Conservation (phyloP, 1,284 basidiomycete genomes). For the Trichosporon sp. region DNA sequence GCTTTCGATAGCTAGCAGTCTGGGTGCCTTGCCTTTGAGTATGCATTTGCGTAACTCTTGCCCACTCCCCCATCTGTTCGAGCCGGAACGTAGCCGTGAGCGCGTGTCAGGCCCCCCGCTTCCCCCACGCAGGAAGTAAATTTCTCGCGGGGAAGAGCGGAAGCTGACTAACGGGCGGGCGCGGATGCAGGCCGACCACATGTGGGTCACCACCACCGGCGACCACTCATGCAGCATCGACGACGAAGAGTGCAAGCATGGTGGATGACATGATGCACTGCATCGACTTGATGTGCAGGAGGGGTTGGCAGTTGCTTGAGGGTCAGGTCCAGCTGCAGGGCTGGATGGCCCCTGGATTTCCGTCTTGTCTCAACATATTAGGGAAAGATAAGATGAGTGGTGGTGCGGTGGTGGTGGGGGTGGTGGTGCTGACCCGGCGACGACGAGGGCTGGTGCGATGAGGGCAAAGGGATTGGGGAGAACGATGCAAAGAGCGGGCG, state of each 20-base stretch:
- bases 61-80: not conserved
- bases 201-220: not conserved
- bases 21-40: not conserved
- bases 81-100: not conserved
- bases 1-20: not conserved
- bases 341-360: conserved; percentile 20
- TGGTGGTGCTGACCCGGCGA: not conserved
- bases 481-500: not conserved
- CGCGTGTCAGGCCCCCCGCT: not conserved
- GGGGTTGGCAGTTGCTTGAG: not conserved
- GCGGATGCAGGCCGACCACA: not conserved
- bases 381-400: conserved; percentile 21
- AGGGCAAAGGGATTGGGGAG: not conserved
- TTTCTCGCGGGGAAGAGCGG: not conserved
- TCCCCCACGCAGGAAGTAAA: not conserved
- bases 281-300: not conserved
- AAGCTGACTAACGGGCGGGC: not conserved
- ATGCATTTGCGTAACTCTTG: not conserved
- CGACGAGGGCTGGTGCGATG: not conserved
- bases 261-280: conserved; percentile 3
- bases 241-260: not conserved
- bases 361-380: conserved; percentile 21
- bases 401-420: too few relatives aligned
- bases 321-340: conserved; percentile 20
- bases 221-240: not conserved